Conservation (phyloP, 2,329 filamentous ascomycete species). For the Calcarisporium arbuscula region DNA sequence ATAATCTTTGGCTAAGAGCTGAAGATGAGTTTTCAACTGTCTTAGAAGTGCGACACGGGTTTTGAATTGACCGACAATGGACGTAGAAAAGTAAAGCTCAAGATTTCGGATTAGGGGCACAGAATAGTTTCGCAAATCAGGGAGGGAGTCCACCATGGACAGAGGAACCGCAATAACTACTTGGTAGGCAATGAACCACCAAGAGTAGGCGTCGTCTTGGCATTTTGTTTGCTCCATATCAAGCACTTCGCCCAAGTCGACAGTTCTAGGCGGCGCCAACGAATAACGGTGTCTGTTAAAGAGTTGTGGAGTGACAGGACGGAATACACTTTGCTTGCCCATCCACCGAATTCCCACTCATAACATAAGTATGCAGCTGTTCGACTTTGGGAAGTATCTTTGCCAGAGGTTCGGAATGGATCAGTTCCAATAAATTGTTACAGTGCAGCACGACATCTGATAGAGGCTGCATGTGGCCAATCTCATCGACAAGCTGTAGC, state of each 20-base stretch:
- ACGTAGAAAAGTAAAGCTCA: constrained; percentile 70
- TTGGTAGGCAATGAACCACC: constrained; percentile 97
- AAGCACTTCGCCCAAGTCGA: constrained; percentile 88
- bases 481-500: constrained; percentile 60
- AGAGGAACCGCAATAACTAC: constrained; percentile 73
- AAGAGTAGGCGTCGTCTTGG: constrained; percentile 71
- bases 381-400: constrained; percentile 83
- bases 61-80: constrained; percentile 74
- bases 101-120: constrained; percentile 68
- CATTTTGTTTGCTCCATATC: constrained; percentile 76
- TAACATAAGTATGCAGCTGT: constrained; percentile 80
- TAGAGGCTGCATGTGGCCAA: constrained; percentile 67
- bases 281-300: constrained; percentile 73
- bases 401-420: constrained; percentile 76
- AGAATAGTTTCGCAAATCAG: constrained; percentile 57
- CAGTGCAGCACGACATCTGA: constrained; percentile 72
- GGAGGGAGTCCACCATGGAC: constrained; percentile 51
- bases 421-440: constrained; percentile 66
- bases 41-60: constrained; percentile 65
- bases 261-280: constrained; percentile 86
- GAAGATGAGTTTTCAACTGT: constrained; percentile 59
- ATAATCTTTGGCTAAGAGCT: constrained; percentile 53
- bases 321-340: constrained; percentile 75
- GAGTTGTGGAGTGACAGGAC: constrained; percentile 66
- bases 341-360: constrained; percentile 84